Conservation (phyloP, 768 basidiomycete species). For the Suillus tomentosus region DNA sequence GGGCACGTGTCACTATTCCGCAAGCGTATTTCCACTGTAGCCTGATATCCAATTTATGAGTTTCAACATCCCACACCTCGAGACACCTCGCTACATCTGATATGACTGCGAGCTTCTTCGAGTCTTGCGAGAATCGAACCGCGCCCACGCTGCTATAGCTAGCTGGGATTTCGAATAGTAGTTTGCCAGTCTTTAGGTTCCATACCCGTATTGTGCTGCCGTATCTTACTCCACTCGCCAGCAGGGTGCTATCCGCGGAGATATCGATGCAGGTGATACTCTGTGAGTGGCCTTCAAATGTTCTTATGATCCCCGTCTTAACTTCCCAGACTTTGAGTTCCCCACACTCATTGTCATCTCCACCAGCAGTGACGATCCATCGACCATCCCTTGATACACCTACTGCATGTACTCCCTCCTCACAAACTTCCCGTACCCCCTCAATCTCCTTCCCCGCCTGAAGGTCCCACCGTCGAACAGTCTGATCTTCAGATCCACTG, state of each 20-base stretch:
- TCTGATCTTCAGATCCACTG: background rate
- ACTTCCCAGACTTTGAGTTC: background rate
- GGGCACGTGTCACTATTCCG: background rate
- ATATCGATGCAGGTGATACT: background rate
- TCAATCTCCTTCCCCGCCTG: background rate
- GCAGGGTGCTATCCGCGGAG: constrained; percentile 12
- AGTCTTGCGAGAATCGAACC: background rate
- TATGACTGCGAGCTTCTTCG: background rate
- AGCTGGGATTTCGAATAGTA: background rate
- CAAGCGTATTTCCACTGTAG: background rate
- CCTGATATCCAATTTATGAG: background rate
- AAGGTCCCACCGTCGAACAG: background rate
- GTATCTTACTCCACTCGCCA: constrained; percentile 6
- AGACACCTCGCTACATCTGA: background rate
- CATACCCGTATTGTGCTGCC: constrained; percentile 7
- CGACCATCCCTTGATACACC: background rate
- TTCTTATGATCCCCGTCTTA: background rate
- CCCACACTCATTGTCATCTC: background rate
- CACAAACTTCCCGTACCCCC: background rate
- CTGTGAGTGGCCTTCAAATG: background rate
- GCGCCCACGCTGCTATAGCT: background rate
- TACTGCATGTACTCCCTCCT: background rate
- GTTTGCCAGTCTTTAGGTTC: background rate
- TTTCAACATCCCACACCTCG: background rate
- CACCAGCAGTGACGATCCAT: background rate